These are phyloP conservation scores for Venustampulla echinocandica DNA, from an alignment of 495 filamentous ascomycete species.

Conservation along the genomic window DNA sequence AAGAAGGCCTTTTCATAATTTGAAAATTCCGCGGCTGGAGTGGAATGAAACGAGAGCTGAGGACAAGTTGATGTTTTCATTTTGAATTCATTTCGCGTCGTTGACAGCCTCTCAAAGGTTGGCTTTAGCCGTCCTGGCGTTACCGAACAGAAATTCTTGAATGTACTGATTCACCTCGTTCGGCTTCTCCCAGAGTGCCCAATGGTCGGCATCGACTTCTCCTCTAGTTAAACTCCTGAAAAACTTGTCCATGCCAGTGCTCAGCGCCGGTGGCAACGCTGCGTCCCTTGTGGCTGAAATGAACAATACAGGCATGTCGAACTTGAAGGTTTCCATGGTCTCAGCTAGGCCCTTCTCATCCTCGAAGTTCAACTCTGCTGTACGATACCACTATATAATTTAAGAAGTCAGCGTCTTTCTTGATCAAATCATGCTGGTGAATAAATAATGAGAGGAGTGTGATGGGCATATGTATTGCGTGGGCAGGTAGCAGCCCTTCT, in stretches of 20 bases:
- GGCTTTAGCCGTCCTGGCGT: not conserved
- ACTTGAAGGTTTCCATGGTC: conserved; percentile 28
- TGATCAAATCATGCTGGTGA: no score
- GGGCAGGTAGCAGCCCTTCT: not conserved
- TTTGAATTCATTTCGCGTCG: no score
- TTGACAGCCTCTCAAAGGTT: not conserved
- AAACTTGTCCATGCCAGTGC: conserved; percentile 55
- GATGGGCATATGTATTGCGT: not conserved
- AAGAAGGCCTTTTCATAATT: no score
- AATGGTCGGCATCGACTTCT: conserved; percentile 57
- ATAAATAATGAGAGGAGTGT: no score
- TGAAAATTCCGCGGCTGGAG: no score
- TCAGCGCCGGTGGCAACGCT: conserved; percentile 58
- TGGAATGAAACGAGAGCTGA: no score
- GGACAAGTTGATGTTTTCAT: no score
- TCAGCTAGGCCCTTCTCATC: conserved; percentile 51
- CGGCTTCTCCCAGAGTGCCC: conserved; percentile 59
- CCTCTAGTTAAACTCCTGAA: conserved; percentile 47
- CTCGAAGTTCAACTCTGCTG: conserved; percentile 57
- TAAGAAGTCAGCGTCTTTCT: not conserved
- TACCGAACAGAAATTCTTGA: conserved; percentile 15
- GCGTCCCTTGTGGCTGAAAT: conserved; percentile 61
- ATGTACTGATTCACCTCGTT: conserved; percentile 43
- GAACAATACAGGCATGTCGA: conserved; percentile 65
- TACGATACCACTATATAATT: conserved; percentile 60